These are phyloP conservation scores for Cutaneotrichosporon sp. DNA, from an alignment of 1,284 basidiomycete species.

Conservation along the genomic window DNA sequence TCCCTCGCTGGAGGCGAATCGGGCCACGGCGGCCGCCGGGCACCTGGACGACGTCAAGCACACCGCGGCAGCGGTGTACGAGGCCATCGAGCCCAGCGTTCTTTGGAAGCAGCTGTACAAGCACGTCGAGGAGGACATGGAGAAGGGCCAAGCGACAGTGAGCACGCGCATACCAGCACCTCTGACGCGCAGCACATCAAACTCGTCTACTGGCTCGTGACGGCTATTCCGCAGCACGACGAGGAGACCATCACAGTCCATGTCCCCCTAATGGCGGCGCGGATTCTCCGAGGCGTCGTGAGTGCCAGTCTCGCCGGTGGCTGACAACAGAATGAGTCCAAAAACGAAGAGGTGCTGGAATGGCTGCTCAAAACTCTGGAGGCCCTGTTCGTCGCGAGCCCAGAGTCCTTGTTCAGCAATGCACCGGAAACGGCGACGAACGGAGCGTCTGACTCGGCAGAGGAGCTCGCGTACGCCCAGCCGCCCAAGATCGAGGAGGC, in stretches of 20 bases:
- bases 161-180: background rate
- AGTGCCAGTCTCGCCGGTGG: background rate
- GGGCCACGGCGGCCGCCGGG: conserved; percentile 6
- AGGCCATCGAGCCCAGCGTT: conserved; percentile 82
- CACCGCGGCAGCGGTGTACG: conserved; percentile 85
- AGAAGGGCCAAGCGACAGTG: background rate
- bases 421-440: background rate
- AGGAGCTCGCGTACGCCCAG: conserved; percentile 3
- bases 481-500: conserved; percentile 3
- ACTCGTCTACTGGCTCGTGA: conserved; percentile 49
- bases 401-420: conserved; percentile 6
- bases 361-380: conserved; percentile 8
- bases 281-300: conserved; percentile 10
- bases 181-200: conserved; percentile 24
- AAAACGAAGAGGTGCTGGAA: background rate
- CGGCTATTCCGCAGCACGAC: conserved; percentile 51
- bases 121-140: conserved; percentile 50
- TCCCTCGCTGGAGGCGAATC: conserved; percentile 54
- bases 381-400: conserved; percentile 7
- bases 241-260: conserved; percentile 46
- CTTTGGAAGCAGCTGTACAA: conserved; percentile 73
- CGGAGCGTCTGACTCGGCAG: background rate
- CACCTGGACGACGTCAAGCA: conserved; percentile 58
- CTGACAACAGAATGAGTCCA: conserved; percentile 4
- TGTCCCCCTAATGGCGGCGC: conserved; percentile 25